These are phyloP conservation scores for Colletotrichum nymphaeae DNA, from an alignment of 2,329 filamentous ascomycete genomes.

Conservation along the genomic window DNA sequence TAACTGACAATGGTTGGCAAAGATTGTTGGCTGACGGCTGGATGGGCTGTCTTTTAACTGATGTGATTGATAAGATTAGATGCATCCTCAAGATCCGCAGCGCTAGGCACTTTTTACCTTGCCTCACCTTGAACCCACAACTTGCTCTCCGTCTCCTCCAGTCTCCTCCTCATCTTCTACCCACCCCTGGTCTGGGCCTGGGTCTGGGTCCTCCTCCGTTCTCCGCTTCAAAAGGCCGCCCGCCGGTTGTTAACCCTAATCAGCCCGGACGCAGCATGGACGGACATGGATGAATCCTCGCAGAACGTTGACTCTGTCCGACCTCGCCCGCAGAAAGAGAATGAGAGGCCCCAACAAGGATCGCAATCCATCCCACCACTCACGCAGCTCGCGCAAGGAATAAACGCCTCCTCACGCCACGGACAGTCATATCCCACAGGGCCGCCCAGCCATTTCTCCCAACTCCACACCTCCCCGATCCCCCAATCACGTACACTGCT, in stretches of 20 bases:
- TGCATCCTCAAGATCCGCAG: constrained; percentile 22
- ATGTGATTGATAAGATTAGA: constrained; percentile 36
- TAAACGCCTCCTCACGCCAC: constrained; percentile 25
- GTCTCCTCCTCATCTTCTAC: too few relatives aligned
- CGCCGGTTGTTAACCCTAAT: background rate
- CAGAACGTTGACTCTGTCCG: background rate
- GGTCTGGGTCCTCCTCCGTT: background rate
- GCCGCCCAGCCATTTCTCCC: background rate
- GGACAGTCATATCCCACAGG: constrained; percentile 21
- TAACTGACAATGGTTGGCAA: too few relatives aligned
- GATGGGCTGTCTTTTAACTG: constrained; percentile 9
- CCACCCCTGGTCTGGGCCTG: background rate
- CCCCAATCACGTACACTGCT: background rate
- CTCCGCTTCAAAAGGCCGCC: background rate
- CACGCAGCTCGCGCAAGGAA: background rate
- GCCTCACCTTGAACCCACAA: background rate
- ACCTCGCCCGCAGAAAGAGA: constrained; percentile 10
- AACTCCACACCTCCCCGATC: background rate
- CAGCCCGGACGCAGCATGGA: background rate
- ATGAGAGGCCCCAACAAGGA: background rate
- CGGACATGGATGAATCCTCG: background rate
- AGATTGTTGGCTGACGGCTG: constrained; percentile 1
- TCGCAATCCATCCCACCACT: background rate
- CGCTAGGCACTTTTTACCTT: background rate
- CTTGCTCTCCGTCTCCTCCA: background rate